Evolutionary conservation across 805 yeast genomes (phyloP), one percentile per base, ranked within the genome.

Genomic region (Cyberlindnera nakhonratchasimensis): DNA sequence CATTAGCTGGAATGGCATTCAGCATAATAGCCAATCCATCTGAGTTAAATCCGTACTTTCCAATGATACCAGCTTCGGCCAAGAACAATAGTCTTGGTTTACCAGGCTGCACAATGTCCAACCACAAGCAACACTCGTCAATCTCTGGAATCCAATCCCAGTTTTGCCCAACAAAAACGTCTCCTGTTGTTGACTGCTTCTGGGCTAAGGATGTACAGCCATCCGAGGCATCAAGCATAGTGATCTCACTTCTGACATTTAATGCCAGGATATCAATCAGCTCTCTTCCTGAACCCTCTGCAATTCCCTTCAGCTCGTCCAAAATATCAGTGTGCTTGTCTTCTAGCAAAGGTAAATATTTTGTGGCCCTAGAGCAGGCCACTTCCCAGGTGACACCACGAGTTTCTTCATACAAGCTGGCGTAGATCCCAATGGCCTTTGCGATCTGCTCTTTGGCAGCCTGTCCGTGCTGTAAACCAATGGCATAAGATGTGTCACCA

Each of bases 81-180:
- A 57, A 39, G 24, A 54, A 50, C 24, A 57, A 34, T 18, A 60
- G 20, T 25, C 53, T 50, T 16, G 63, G 61, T 26, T 58, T 53
- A 5, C 46, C 44, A 11, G 16, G 17, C 22, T 48, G 59, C 20
- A 41, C 51, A 19, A 59, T 45, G 32, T 59, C 62, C 29, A 59
- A 39, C 42, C 58, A 53, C n/a, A 59, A 40, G 12, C 56, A 43
- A 17, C 45, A 44, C 21, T 50, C 51, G 23, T 47, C 43, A 28
- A 59, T 43, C 33, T 50, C 59, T 13, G 54, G 51, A 26, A 57
- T 53, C 73, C 73, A 69, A 48, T 69, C 73, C 73, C 73, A 69
- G 46, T 67, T 69, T 50, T 69, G 73, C 45, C 64, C 52, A 48
- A 57, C 53, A 47, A 49, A 34, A 43, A 58, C 30, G 29, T 50